These are phyloP conservation scores for Zygosaccharomyces kombuchaensis DNA, from an alignment of 805 yeast species.

Conservation along the genomic window DNA sequence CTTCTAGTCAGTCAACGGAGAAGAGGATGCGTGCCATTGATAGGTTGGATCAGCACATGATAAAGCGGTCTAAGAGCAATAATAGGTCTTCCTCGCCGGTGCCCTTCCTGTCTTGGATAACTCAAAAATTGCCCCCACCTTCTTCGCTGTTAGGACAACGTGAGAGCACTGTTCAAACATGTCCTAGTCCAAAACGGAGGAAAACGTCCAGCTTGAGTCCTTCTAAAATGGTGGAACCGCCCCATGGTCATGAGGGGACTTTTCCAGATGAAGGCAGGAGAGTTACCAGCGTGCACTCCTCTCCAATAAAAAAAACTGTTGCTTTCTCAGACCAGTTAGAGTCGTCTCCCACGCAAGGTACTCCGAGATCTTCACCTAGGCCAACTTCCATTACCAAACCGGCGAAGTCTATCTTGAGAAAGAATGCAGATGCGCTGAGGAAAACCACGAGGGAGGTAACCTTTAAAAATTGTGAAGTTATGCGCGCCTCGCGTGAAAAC, in stretches of 20 bases:
- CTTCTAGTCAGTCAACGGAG: conserved; percentile 3
- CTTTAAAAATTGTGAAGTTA: conserved; percentile 1
- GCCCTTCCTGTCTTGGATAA: conserved; percentile 7
- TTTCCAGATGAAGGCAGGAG: not conserved
- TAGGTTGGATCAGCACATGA: conserved; percentile 26
- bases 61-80: conserved; percentile 12
- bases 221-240: not conserved
- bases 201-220: conserved; percentile 13
- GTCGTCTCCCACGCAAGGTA: conserved; percentile 22
- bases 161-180: conserved; percentile 5
- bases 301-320: conserved; percentile 28
- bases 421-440: conserved; percentile 7
- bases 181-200: conserved; percentile 27
- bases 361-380: conserved; percentile 21
- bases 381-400: conserved; percentile 19
- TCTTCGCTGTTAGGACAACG: conserved; percentile 1
- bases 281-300: conserved; percentile 2
- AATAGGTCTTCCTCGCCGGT: conserved; percentile 8
- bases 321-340: conserved; percentile 32
- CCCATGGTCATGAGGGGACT: not conserved
- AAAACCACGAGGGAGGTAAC: conserved; percentile 4
- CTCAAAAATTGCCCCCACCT: conserved; percentile 9
- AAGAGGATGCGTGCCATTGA: conserved; percentile 24
- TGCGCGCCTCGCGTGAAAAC: conserved; percentile 1
- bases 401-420: conserved; percentile 29